A percentile compares a stretch with the other conserved stretches of the same genome.
These are phyloP conservation scores for Yamadazyma epiphylla DNA, from an alignment of 1,139 yeast genomes.

Conservation along the genomic window DNA sequence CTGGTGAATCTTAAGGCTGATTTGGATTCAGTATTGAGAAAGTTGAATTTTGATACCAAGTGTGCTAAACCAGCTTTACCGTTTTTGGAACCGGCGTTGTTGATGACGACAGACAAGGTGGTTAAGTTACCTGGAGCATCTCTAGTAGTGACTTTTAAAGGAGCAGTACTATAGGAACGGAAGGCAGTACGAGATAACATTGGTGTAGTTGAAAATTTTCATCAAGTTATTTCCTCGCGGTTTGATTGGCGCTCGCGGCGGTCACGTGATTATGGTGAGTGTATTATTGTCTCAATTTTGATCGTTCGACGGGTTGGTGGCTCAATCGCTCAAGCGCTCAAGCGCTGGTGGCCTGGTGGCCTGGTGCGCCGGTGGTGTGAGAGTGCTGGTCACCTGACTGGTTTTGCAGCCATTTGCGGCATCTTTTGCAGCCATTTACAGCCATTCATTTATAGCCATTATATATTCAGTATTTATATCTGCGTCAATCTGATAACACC, in stretches of 20 bases:
- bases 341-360: too few species aligned
- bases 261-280: background rate
- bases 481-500: slow-evolving; percentile 37
- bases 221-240: slow-evolving; percentile 2
- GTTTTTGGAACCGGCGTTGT: slow-evolving; percentile 80
- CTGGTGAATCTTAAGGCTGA: slow-evolving; percentile 92
- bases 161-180: slow-evolving; percentile 49
- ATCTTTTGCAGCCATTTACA: too few species aligned
- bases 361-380: too few species aligned
- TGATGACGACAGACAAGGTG: slow-evolving; percentile 65
- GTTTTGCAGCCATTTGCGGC: too few species aligned
- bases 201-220: slow-evolving; percentile 2
- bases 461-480: slow-evolving; percentile 14
- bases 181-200: slow-evolving; percentile 44
- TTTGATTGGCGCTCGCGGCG: slow-evolving; percentile 2
- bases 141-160: slow-evolving; percentile 44
- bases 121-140: slow-evolving; percentile 63
- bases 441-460: too few species aligned
- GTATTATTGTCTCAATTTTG: slow-evolving; percentile 2
- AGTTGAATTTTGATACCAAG: slow-evolving; percentile 78
- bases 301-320: slow-evolving; percentile 1
- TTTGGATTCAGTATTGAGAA: slow-evolving; percentile 77
- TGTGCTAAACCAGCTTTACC: slow-evolving; percentile 83
- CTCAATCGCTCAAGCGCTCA: too few species aligned
- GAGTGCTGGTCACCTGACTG: too few species aligned